These are phyloP conservation scores for Chrysoporthe austroafricana DNA, from an alignment of 2,329 filamentous ascomycete genomes.

Conservation along the genomic window DNA sequence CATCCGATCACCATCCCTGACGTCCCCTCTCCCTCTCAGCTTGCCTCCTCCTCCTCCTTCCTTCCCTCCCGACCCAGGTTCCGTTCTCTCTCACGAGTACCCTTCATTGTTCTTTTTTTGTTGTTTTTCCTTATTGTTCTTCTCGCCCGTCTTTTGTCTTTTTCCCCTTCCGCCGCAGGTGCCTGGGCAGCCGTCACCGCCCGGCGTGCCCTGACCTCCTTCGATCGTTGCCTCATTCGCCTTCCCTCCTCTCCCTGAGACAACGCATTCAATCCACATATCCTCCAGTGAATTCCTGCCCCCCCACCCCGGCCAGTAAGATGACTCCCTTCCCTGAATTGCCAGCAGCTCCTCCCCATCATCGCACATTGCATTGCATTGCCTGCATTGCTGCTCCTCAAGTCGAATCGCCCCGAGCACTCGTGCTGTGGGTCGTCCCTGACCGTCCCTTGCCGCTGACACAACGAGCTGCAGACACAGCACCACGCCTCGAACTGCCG, in stretches of 20 bases:
- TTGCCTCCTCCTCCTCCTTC: constrained; percentile 17
- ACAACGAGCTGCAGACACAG: constrained; percentile 29
- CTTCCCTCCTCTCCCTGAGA: constrained; percentile 13
- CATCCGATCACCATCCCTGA: constrained; percentile 18
- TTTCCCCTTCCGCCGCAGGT: constrained; percentile 1
- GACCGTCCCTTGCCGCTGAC: constrained; percentile 27
- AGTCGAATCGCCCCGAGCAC: constrained; percentile 13
- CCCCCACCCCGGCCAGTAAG: constrained; percentile 25
- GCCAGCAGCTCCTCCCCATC: constrained; percentile 24
- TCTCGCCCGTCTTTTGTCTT: constrained; percentile 19
- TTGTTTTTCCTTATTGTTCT: constrained; percentile 6
- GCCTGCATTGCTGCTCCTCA: constrained; percentile 28
- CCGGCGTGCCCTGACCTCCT: constrained; percentile 10
- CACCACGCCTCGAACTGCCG: constrained; percentile 9
- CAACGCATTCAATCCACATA: constrained; percentile 21
- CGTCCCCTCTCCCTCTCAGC: constrained; percentile 5
- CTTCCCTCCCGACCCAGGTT: neutral
- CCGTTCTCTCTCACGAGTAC: constrained; percentile 1
- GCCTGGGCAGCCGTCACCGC: constrained; percentile 19
- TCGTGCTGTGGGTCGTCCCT: constrained; percentile 23
- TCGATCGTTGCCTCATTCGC: constrained; percentile 16
- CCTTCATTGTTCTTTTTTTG: neutral
- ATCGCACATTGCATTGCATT: constrained; percentile 28
- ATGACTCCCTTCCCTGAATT: constrained; percentile 18
- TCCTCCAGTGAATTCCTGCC: constrained; percentile 15